Conservation (phyloP, 352 stramenopile genomes). For the Phytophthora fragariaefolia region DNA sequence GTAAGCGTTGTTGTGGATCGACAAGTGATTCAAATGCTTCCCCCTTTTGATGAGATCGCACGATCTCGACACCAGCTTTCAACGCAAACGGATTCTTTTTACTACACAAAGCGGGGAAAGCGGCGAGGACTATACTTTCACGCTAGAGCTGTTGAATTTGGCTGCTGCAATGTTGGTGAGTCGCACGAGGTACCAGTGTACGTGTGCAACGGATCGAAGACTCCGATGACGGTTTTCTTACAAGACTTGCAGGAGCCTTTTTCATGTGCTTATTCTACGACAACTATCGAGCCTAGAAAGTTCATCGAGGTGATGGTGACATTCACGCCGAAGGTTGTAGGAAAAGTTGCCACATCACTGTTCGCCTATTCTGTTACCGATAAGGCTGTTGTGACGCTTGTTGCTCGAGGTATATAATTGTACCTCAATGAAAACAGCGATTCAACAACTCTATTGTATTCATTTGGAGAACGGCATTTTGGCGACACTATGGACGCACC, state of each 20-base stretch:
- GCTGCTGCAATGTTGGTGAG: conserved; percentile 72
- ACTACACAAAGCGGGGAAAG: conserved; percentile 84
- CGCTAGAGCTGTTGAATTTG: conserved; percentile 83
- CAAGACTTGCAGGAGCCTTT: conserved; percentile 82
- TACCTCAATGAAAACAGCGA: conserved; percentile 5
- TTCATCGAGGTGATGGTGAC: conserved; percentile 86
- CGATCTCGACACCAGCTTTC: conserved; percentile 69
- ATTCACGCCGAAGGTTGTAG: conserved; percentile 78
- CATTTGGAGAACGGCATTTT: not conserved
- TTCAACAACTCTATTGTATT: conserved; percentile 36
- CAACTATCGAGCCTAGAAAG: conserved; percentile 81
- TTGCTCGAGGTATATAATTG: conserved; percentile 68
- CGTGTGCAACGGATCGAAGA: conserved; percentile 85
- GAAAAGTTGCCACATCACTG: conserved; percentile 84
- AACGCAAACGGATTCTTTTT: conserved; percentile 83
- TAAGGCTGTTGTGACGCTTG: conserved; percentile 82
- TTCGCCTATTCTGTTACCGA: conserved; percentile 82
- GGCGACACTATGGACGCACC: conserved; percentile 25
- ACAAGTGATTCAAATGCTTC: conserved; percentile 46
- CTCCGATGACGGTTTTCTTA: conserved; percentile 86
- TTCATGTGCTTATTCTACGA: conserved; percentile 74
- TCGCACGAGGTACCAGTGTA: conserved; percentile 85
- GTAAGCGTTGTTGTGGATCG: conserved; percentile 72
- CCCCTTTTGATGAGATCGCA: conserved; percentile 66
- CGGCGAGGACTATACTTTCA: conserved; percentile 85